Base-by-base conservation (phyloP, 495 filamentous ascomycete species). In the Aspergillus nidulans region DNA sequence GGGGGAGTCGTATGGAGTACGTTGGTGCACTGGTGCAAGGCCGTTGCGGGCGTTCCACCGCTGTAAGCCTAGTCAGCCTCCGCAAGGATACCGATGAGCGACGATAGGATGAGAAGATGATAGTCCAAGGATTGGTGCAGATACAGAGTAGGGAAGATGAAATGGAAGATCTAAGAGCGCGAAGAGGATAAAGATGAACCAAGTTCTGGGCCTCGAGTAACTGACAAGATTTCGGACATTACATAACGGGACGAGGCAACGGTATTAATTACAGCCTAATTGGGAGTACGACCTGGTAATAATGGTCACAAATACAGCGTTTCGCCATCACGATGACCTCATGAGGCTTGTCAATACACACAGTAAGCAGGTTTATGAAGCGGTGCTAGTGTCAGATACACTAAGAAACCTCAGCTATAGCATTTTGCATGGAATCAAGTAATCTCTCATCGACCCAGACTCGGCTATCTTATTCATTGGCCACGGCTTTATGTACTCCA, bases 291-390 rank as follows among this genome's bases (percentile, higher is more conserved):
- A 12, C 16, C 18, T 6, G 23, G 42, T 53, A 58, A 52, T 44
- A 23, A 26, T 46, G 12, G 52, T 59, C 39, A 59, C 47, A 32
- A 2, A 3, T 52, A 53, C 46, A 21, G 16, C 15, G 16, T 46
- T 20, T 18, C 21, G n/a, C 26, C 56, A 19, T 21, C 38, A 59
- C 43, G 16, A 63, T 66, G 62, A 64, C 59, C 30, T 63, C 64
- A 64, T 62, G 56, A 4, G 15, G 36, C 19, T 13, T 13, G 7
- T 23, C 30, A 25, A 52, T 41, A 52, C 32, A 32, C 34, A 30
- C 30, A 25, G 48, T 41, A 52, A 41, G 40, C 34, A 36, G 52
- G 38, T 55, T n/a, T 46, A 44, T 15, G 28, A 36, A 45, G 21
- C 55, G 20, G 25, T 39, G 25, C 32, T 6, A 51, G 21, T n/a